phyloP scores from a whole-genome alignment of 179 eudicot genomes.

The Actinidia arguta region DNA sequence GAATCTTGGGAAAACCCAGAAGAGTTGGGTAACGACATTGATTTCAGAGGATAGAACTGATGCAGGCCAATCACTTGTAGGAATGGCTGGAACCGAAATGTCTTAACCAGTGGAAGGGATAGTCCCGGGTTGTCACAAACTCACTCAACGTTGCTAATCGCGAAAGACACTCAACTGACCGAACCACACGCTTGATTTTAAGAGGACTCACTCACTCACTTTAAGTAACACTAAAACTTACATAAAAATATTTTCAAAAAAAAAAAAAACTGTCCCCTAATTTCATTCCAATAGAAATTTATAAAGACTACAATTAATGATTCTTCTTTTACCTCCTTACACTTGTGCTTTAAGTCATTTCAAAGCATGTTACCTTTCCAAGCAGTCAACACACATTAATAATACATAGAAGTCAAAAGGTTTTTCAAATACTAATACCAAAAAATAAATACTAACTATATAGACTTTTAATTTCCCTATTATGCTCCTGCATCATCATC shows the following conservation, averaged over 20 bases:
- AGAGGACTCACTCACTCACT: not conserved
- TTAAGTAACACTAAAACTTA: not conserved
- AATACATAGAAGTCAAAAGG: not conserved
- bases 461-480: not conserved
- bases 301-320: not conserved
- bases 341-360: not conserved
- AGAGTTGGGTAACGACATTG: too few species aligned
- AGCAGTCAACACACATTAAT: too few species aligned
- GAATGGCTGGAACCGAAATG: too few species aligned
- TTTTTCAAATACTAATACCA: too few species aligned
- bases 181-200: not conserved
- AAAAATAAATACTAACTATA: not conserved
- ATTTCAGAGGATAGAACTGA: too few species aligned
- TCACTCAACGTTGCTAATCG: not conserved
- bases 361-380: not conserved
- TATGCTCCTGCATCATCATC: not conserved
- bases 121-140: not conserved
- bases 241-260: not conserved
- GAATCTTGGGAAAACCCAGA: conserved; percentile 11
- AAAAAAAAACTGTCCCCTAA: not conserved
- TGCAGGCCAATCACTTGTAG: too few species aligned
- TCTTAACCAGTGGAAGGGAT: too few species aligned
- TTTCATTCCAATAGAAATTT: too few species aligned
- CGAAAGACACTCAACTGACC: not conserved
- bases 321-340: not conserved